Conservation (phyloP, 306 rosid species). For the Potentilla sterilis region DNA sequence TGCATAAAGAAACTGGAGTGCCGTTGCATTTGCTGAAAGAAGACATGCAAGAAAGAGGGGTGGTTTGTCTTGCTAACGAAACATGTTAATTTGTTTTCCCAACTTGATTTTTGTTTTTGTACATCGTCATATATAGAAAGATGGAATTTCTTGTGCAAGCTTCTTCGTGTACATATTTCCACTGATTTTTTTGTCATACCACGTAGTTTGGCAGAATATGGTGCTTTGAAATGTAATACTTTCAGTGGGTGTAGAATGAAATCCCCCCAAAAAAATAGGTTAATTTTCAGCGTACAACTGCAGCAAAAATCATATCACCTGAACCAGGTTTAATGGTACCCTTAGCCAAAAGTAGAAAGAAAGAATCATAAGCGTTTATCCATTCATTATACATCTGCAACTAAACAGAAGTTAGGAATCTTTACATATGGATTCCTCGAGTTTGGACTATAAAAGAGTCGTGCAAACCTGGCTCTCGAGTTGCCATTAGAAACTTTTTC, state of each 20-base stretch:
- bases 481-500: neutral
- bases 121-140: conserved; percentile 12
- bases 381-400: conserved; percentile 15
- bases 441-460: conserved; percentile 13
- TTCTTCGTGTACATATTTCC: neutral
- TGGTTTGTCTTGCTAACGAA: conserved; percentile 22
- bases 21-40: conserved; percentile 29
- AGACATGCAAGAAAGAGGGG: neutral
- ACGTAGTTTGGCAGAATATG: neutral
- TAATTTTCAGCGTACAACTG: neutral
- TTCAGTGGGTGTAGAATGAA: neutral
- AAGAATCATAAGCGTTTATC: neutral
- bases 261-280: neutral
- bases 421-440: neutral
- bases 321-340: neutral
- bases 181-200: neutral
- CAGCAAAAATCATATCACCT: neutral
- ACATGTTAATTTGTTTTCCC: conserved; percentile 14
- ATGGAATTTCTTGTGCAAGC: neutral
- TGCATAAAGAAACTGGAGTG: conserved; percentile 18
- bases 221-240: neutral
- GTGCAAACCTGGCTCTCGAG: conserved; percentile 9
- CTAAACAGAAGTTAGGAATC: neutral
- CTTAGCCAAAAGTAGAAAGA: neutral
- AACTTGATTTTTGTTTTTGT: conserved; percentile 17